Evolutionary conservation across 768 basidiomycete genomes (phyloP).

Genomic region (Mycena polygramma): DNA sequence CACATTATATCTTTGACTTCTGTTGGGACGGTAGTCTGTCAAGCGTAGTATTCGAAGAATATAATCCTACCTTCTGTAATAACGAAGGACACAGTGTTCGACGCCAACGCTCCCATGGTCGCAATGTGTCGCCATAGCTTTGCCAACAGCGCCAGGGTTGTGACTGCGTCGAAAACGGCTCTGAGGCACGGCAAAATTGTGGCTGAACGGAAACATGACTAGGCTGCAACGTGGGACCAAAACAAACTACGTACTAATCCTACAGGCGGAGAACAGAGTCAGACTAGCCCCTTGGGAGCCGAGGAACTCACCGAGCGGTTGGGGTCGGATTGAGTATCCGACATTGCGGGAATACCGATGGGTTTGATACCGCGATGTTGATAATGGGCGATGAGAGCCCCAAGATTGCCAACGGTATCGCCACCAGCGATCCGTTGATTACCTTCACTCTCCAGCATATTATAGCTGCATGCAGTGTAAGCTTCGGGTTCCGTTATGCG

Average conservation of each 20-base stretch:
- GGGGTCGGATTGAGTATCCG: background rate
- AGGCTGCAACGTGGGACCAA: background rate
- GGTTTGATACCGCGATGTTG: background rate
- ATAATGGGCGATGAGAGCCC: background rate
- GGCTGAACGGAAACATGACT: background rate
- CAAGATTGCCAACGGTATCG: background rate
- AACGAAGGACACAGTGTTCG: constrained; percentile 21
- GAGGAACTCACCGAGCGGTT: background rate
- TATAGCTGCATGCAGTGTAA: background rate
- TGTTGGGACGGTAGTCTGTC: background rate
- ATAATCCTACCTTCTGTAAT: constrained; percentile 10
- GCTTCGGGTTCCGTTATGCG: background rate
- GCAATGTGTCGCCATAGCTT: constrained; percentile 14
- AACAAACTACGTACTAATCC: background rate
- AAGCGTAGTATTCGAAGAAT: background rate
- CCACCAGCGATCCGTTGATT: background rate
- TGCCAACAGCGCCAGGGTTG: background rate
- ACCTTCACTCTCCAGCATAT: constrained; percentile 5
- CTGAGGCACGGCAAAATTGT: constrained; percentile 17
- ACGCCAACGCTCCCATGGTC: constrained; percentile 13
- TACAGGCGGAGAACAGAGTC: background rate
- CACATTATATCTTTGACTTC: constrained; percentile 6
- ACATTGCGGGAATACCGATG: background rate
- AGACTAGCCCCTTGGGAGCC: background rate
- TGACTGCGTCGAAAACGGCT: constrained; percentile 18